These are phyloP conservation scores for Gloeophyllum trabeum DNA, from an alignment of 768 basidiomycete species.

Conservation along the genomic window DNA sequence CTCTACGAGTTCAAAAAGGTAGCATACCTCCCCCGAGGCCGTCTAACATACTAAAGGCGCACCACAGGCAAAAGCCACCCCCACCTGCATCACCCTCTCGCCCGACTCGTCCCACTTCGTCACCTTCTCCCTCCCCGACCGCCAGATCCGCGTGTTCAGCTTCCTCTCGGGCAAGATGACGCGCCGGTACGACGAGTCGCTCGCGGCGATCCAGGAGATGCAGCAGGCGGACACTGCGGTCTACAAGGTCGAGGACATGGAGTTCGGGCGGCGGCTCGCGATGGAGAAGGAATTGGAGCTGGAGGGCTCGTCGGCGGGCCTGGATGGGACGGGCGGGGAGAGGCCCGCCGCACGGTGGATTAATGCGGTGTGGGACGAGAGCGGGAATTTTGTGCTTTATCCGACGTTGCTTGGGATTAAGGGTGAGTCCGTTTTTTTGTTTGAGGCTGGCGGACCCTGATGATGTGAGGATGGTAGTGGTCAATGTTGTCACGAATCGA, in stretches of 20 bases:
- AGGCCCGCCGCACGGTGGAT: no score
- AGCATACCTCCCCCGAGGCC: constrained; percentile 4
- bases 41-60: neutral
- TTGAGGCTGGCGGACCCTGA: constrained; percentile 1
- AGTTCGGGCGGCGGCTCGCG: constrained; percentile 94
- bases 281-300: constrained; percentile 85
- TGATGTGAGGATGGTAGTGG: constrained; percentile 37
- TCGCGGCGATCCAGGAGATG: constrained; percentile 93
- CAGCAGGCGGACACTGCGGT: constrained; percentile 95
- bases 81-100: constrained; percentile 86
- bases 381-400: constrained; percentile 88
- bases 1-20: constrained; percentile 99
- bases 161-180: constrained; percentile 84
- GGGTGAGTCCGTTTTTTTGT: constrained; percentile 37
- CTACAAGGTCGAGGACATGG: constrained; percentile 95
- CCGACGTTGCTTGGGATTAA: constrained; percentile 93
- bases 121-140: constrained; percentile 88
- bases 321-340: no score
- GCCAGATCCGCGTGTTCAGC: constrained; percentile 88
- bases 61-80: constrained; percentile 75
- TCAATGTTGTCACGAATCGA: constrained; percentile 91
- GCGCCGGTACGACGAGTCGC: constrained; percentile 91
- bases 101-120: constrained; percentile 85
- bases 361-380: constrained; percentile 97
- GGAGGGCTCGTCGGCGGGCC: constrained; percentile 59